phyloP scores from a whole-genome alignment of 495 filamentous ascomycete species.

The Pyrenula aspistea region DNA sequence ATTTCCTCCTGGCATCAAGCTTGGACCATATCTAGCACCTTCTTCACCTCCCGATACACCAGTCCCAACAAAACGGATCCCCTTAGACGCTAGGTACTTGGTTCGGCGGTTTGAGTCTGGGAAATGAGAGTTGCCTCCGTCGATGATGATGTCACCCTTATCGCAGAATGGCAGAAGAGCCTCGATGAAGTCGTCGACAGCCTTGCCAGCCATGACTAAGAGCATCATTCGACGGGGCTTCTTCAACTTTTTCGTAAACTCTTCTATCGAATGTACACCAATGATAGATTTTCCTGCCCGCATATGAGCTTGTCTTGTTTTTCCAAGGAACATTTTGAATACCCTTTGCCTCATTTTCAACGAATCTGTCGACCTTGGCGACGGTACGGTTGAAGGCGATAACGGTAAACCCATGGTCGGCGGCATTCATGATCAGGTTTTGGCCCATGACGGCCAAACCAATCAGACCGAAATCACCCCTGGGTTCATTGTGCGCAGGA shows the following conservation, averaged over 20 bases:
- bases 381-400: conserved; percentile 97
- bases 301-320: not conserved
- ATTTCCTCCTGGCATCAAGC: conserved; percentile 96
- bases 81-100: conserved; percentile 70
- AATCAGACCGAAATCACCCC: conserved; percentile 94
- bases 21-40: conserved; percentile 93
- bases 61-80: conserved; percentile 89
- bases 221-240: conserved; percentile 92
- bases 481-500: conserved; percentile 40
- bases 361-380: conserved; percentile 91
- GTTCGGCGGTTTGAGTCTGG: conserved; percentile 96
- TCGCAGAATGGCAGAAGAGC: conserved; percentile 80
- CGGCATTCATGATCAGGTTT: conserved; percentile 98
- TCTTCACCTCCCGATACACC: conserved; percentile 99
- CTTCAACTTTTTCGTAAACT: conserved; percentile 93
- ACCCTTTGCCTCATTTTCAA: conserved; percentile 88
- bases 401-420: conserved; percentile 91
- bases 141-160: conserved; percentile 95
- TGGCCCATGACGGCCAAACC: conserved; percentile 98
- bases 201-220: conserved; percentile 93
- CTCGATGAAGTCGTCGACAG: conserved; percentile 98
- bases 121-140: conserved; percentile 98
- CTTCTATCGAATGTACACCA: conserved; percentile 86
- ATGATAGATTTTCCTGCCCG: conserved; percentile 72
- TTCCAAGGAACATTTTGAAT: conserved; percentile 15